These are phyloP conservation scores for Eremomyces bilateralis DNA, from an alignment of 495 filamentous ascomycete species.

Conservation along the genomic window DNA sequence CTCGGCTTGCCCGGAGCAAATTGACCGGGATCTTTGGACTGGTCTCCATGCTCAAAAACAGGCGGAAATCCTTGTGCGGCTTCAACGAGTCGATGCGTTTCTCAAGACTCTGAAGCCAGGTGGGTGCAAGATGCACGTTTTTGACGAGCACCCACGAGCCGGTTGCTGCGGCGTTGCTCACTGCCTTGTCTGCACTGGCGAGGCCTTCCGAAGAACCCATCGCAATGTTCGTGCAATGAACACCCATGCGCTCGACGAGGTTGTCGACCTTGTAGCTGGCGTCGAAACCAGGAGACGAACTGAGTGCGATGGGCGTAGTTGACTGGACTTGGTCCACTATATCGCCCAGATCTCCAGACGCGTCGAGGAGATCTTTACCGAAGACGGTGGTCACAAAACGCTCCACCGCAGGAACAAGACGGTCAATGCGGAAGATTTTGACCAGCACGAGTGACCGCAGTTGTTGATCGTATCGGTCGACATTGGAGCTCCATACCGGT, in stretches of 20 bases:
- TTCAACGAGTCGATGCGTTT: constrained; percentile 91
- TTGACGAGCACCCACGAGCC: constrained; percentile 96
- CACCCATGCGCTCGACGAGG: constrained; percentile 60
- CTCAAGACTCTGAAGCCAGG: constrained; percentile 90
- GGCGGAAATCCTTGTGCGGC: constrained; percentile 77
- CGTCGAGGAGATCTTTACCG: constrained; percentile 61
- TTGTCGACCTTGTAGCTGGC: constrained; percentile 97
- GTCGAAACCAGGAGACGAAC: constrained; percentile 91
- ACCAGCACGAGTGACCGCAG: constrained; percentile 69
- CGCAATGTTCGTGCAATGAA: constrained; percentile 83
- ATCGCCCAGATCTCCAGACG: constrained; percentile 61
- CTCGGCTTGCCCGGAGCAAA: constrained; percentile 71
- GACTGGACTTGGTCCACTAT: constrained; percentile 68
- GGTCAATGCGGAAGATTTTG: constrained; percentile 86
- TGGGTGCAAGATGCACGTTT: constrained; percentile 92
- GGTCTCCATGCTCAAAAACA: constrained; percentile 96
- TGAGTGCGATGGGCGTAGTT: constrained; percentile 69
- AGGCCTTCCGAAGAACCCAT: constrained; percentile 96
- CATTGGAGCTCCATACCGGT: constrained; percentile 43
- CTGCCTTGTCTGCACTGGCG: constrained; percentile 81
- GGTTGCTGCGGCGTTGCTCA: constrained; percentile 75
- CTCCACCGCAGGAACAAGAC: constrained; percentile 81
- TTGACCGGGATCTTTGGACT: constrained; percentile 96
- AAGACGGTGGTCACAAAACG: constrained; percentile 78
- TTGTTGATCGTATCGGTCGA: constrained; percentile 45